These are phyloP conservation scores for Aspergillus hortae DNA, from an alignment of 2,329 filamentous ascomycete species.

Conservation along the genomic window DNA sequence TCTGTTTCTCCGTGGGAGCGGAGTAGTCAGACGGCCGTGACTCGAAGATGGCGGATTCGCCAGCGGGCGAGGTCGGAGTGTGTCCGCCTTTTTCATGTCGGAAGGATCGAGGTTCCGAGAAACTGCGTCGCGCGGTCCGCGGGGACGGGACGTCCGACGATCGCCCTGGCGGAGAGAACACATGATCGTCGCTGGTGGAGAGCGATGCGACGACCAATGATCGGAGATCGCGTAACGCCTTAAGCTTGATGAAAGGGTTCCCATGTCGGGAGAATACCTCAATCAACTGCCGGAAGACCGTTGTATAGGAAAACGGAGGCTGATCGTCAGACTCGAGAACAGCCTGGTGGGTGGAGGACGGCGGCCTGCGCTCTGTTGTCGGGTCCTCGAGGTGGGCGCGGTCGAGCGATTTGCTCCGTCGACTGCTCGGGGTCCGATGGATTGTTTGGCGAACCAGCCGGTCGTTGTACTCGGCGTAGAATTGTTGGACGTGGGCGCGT, in stretches of 20 bases:
- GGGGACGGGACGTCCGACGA: conserved; percentile 8
- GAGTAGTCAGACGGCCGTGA: conserved; percentile 43
- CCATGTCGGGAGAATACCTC: conserved; percentile 85
- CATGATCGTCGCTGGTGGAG: conserved; percentile 43
- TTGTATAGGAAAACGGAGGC: conserved; percentile 68
- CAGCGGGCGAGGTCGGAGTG: conserved; percentile 21
- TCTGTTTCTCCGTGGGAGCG: conserved; percentile 57
- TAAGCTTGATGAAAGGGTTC: conserved; percentile 82
- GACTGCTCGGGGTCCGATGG: conserved; percentile 18
- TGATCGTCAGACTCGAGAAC: conserved; percentile 20
- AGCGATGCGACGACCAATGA: conserved; percentile 75
- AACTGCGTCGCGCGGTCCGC: conserved; percentile 29
- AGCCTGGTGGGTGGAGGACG: background rate
- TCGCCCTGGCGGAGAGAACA: conserved; percentile 5
- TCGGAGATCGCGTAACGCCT: conserved; percentile 77
- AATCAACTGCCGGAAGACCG: conserved; percentile 74
- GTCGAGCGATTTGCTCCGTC: conserved; percentile 35
- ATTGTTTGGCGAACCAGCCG: conserved; percentile 23
- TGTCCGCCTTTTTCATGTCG: conserved; percentile 12
- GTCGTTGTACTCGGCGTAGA: conserved; percentile 36
- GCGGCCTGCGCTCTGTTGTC: conserved; percentile 1
- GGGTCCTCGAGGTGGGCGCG: conserved; percentile 12
- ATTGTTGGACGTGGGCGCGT: conserved; percentile 35
- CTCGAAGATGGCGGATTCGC: conserved; percentile 29
- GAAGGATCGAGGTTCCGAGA: conserved; percentile 23